Percentiles rank a stretch among this genome's conserved stretches.
These are phyloP conservation scores for Nicotiana paniculata DNA, from an alignment of 257 asterid genomes.

Conservation along the genomic window DNA sequence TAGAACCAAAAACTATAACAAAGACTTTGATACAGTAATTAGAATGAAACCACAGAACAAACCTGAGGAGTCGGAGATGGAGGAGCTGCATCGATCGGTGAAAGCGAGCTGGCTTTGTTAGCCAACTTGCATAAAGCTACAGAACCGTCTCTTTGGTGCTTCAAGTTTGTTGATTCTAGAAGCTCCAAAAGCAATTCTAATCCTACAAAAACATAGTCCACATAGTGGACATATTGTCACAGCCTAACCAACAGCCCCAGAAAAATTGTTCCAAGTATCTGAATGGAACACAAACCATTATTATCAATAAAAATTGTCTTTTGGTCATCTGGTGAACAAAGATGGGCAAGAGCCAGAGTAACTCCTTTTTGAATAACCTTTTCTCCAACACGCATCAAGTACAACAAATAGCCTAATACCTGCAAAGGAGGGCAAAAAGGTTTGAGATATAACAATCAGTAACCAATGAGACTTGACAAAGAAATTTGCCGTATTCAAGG, in stretches of 20 bases:
- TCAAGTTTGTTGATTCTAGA: constrained; percentile 54
- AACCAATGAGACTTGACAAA: background rate
- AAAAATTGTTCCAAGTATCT: background rate
- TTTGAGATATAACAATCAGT: background rate
- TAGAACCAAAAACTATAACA: background rate
- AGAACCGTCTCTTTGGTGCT: constrained; percentile 75
- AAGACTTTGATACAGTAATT: background rate
- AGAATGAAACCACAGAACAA: background rate
- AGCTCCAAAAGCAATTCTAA: constrained; percentile 81
- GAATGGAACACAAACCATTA: constrained; percentile 43
- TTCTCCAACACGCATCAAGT: constrained; percentile 83
- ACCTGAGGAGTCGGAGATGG: constrained; percentile 97
- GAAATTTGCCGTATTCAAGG: background rate
- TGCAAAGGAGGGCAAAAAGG: constrained; percentile 22
- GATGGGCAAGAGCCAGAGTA: constrained; percentile 91
- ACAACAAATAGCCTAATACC: constrained; percentile 82
- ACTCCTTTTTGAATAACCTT: constrained; percentile 68
- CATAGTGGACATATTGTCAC: background rate
- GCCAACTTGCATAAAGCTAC: constrained; percentile 79
- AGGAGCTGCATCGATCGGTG: constrained; percentile 93
- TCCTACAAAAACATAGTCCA: constrained; percentile 33
- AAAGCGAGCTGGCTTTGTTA: constrained; percentile 68
- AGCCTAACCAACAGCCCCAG: background rate
- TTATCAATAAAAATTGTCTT: constrained; percentile 69
- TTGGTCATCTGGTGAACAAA: constrained; percentile 86